A percentile compares a stretch with the other conserved stretches of the same genome.
Evolutionary conservation across 495 filamentous ascomycete species (phyloP).

Genomic region (Sabuloglossum arenarium): DNA sequence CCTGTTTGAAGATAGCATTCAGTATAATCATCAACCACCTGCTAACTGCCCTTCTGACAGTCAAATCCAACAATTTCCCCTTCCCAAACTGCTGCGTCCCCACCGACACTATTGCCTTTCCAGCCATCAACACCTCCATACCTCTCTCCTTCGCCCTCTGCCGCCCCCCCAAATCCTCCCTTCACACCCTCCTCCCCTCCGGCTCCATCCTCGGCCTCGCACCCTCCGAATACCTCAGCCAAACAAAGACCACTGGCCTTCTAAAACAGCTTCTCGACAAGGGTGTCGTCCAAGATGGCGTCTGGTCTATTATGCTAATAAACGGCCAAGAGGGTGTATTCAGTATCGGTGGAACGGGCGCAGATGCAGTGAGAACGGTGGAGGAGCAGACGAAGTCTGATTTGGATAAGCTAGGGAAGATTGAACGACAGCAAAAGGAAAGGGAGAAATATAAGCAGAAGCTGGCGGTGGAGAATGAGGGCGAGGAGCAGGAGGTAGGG

Average conservation of each 20-base stretch:
- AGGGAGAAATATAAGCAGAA: not conserved
- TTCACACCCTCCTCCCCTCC: conserved; percentile 12
- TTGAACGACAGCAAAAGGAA: conserved; percentile 4
- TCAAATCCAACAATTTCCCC: conserved; percentile 9
- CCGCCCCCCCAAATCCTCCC: conserved; percentile 13
- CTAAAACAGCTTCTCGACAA: conserved; percentile 12
- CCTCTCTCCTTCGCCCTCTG: conserved; percentile 16
- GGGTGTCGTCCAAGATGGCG: conserved; percentile 10
- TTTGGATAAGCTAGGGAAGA: conserved; percentile 11
- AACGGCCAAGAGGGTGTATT: conserved; percentile 16
- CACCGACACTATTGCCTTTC: conserved; percentile 13
- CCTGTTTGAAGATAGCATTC: not conserved
- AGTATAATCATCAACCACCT: not conserved
- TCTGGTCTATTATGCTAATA: conserved; percentile 17
- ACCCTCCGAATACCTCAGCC: conserved; percentile 14
- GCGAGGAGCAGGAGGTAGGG: not conserved
- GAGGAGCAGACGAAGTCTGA: conserved; percentile 10
- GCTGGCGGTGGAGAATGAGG: not conserved
- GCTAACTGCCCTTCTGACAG: conserved; percentile 1
- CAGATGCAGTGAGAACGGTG: conserved; percentile 9
- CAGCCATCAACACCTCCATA: conserved; percentile 11
- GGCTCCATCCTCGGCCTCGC: conserved; percentile 16
- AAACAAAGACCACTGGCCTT: conserved; percentile 9
- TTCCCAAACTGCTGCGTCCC: conserved; percentile 14
- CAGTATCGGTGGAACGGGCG: conserved; percentile 17